Conservation (phyloP, 495 filamentous ascomycete species). For the Entonaema liquescens region DNA sequence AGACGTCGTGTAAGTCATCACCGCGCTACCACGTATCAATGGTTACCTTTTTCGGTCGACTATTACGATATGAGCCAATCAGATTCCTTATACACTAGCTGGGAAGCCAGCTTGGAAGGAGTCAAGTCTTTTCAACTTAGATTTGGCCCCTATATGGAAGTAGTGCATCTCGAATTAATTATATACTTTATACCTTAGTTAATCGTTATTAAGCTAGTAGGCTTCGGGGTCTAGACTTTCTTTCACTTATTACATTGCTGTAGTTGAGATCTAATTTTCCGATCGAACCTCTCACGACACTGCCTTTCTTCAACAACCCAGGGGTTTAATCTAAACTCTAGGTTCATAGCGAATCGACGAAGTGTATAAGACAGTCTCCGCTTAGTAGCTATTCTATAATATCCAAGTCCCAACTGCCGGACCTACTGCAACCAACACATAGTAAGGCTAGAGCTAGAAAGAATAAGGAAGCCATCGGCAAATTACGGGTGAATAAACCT, state of each 20-base stretch:
- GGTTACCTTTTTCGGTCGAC: slow-evolving; percentile 32
- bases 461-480: slow-evolving; percentile 21
- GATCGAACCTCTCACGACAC: neutral
- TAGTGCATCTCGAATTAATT: neutral
- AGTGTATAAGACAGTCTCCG: neutral
- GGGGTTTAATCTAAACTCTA: neutral
- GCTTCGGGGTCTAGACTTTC: slow-evolving; percentile 9
- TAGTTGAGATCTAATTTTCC: neutral
- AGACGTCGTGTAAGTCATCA: neutral
- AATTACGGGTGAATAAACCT: slow-evolving; percentile 36
- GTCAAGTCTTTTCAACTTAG: neutral
- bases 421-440: slow-evolving; percentile 23
- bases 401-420: slow-evolving; percentile 20
- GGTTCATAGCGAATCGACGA: neutral
- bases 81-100: slow-evolving; percentile 8
- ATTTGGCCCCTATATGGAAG: neutral
- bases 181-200: neutral
- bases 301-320: slow-evolving; percentile 1
- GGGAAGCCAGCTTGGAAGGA: neutral
- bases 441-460: slow-evolving; percentile 13
- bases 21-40: neutral
- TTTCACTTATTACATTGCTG: neutral
- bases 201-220: neutral
- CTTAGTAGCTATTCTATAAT: neutral
- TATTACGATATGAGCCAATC: slow-evolving; percentile 20